Conservation (phyloP, 164 flowering plant genomes). For the Vitis labrusca region DNA sequence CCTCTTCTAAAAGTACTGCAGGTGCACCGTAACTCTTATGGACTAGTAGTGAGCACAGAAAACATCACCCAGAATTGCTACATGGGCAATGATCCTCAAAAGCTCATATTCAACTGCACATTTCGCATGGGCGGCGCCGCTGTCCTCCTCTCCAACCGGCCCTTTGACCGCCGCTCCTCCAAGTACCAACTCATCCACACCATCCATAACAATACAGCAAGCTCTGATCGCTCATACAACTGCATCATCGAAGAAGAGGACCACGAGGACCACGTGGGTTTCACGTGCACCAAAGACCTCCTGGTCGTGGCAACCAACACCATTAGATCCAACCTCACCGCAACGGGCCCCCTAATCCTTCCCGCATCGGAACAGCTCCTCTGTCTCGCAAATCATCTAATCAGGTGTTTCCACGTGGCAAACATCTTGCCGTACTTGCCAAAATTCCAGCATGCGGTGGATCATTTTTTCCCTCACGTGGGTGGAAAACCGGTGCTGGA, state of each 20-base stretch:
- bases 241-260: too few species aligned
- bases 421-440: neutral
- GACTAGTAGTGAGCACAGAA: slow-evolving; percentile 29
- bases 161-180: slow-evolving; percentile 17
- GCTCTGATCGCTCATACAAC: too few species aligned
- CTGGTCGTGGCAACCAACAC: too few species aligned
- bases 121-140: slow-evolving; percentile 37
- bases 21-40: slow-evolving; percentile 19
- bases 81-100: slow-evolving; percentile 21
- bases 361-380: too few species aligned
- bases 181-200: slow-evolving; percentile 32
- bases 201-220: too few species aligned
- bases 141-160: slow-evolving; percentile 32
- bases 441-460: neutral
- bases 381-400: too few species aligned
- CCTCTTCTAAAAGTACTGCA: too few species aligned
- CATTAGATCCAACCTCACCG: too few species aligned
- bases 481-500: neutral
- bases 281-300: too few species aligned
- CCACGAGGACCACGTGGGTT: too few species aligned
- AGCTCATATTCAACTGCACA: slow-evolving; percentile 15
- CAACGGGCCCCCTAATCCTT: too few species aligned
- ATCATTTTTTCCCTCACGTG: neutral
- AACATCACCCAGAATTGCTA: slow-evolving; percentile 17
- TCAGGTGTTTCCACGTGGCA: too few species aligned